Percentiles rank a stretch among this genome's conserved stretches.
phyloP scores from a whole-genome alignment of 257 asterid genomes.

The Ehretia macrophylla region DNA sequence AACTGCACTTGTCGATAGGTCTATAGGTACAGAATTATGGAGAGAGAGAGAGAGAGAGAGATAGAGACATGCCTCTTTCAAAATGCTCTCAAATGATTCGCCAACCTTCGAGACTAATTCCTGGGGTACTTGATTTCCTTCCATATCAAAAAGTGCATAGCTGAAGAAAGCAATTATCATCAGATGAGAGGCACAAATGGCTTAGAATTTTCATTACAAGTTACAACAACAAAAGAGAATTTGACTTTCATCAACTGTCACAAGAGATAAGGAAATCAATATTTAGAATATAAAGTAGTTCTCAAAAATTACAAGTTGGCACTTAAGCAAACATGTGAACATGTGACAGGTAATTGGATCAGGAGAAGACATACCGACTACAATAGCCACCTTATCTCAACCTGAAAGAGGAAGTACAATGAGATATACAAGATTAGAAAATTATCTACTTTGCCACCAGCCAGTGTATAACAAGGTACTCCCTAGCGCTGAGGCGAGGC shows the following conservation, averaged over 20 bases:
- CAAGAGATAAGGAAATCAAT: background rate
- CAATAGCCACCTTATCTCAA: too few species aligned
- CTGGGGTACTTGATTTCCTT: conserved; percentile 91
- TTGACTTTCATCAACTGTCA: background rate
- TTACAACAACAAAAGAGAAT: too few species aligned
- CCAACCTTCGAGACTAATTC: conserved; percentile 82
- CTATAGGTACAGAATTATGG: background rate
- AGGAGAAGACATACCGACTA: too few species aligned
- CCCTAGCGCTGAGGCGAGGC: too few species aligned
- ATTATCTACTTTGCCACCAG: too few species aligned
- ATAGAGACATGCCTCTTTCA: conserved; percentile 64
- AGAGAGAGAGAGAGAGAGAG: background rate
- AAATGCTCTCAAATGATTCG: conserved; percentile 73
- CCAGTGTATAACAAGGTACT: too few species aligned
- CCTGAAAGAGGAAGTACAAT: too few species aligned
- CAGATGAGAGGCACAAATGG: background rate
- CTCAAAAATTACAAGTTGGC: background rate
- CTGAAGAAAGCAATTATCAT: conserved; percentile 33
- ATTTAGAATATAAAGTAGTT: background rate
- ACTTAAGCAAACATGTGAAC: too few species aligned
- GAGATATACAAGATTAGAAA: too few species aligned
- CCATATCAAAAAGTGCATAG: conserved; percentile 88
- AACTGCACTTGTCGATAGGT: background rate
- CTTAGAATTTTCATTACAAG: background rate
- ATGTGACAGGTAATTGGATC: background rate